Evolutionary conservation across 1,284 basidiomycete species (phyloP), one percentile per base, ranked within the genome.

Genomic region (Austropuccinia psidii): DNA sequence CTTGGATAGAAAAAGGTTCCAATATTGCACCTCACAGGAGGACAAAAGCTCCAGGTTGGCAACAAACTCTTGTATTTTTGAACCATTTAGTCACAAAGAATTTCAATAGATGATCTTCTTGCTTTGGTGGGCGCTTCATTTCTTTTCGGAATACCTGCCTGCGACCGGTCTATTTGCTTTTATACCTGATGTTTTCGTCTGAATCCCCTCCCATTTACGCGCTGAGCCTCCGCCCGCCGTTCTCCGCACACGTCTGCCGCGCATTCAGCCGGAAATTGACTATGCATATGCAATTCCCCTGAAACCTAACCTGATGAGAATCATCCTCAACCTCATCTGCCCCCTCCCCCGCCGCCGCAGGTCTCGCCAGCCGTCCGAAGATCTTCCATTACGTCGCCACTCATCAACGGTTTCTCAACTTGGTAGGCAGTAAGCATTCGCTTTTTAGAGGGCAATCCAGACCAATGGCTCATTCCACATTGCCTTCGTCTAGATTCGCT

Each of bases 391-490:
- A 52, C 11, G 49, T 21, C 27, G 9, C 11, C 21, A 52, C 8
- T 52, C 9, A 15, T n/a, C 21, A 37, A 60, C 57, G 41, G 57
- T 60, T n/a, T n/a, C n/a, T n/a, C n/a, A n/a, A n/a, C n/a, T n/a
- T n/a, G n/a, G n/a, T n/a, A n/a, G 47, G 47, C 47, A 50, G 47
- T 50, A 50, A 65, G 62, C 62, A 49, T 65, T 35, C 24, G 62
- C 62, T 65, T 65, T 31, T 49, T 43, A 65, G 62, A 65, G 62
- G 62, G 62, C 45, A 45, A 65, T 65, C 62, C 33, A 47, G 50
- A 43, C 24, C 47, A 24, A 21, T 35, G 58, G 33, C 37, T 61
- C n/a, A n/a, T 5, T 50, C 47, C 47, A 50, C 47, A n/a, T 21
- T 50, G 47, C n/a, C 17, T 50, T n/a, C 27, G 43, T 65, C 50